Evolutionary conservation across 2,329 filamentous ascomycete species (phyloP).

Genomic region (Xylariaceae sp.): DNA sequence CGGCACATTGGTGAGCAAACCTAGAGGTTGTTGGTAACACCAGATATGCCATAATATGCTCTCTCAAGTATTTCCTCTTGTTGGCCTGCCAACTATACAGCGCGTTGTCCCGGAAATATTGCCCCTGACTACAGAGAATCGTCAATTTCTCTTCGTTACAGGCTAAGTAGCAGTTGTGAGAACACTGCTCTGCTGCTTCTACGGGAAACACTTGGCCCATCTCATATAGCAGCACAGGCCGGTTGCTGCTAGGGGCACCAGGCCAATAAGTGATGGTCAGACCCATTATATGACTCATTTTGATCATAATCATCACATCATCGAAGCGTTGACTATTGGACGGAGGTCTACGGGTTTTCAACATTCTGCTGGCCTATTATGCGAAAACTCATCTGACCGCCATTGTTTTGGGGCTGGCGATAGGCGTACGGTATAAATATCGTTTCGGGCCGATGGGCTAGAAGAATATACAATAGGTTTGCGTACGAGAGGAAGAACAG

Average conservation of each 20-base stretch:
- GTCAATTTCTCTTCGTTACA: neutral
- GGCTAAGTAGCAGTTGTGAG: constrained; percentile 9
- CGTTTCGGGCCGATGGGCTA: constrained; percentile 5
- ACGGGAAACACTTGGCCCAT: constrained; percentile 21
- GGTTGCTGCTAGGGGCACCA: neutral
- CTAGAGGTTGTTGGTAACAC: constrained; percentile 30
- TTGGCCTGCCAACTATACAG: neutral
- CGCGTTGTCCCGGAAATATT: neutral
- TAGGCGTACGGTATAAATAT: constrained; percentile 15
- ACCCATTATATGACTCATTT: neutral
- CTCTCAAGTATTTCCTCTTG: constrained; percentile 1
- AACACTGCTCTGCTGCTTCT: constrained; percentile 13
- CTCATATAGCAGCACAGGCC: constrained; percentile 11
- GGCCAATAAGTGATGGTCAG: neutral
- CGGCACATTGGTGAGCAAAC: constrained; percentile 65
- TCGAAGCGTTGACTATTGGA: constrained; percentile 1
- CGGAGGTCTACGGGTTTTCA: neutral
- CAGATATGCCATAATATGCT: constrained; percentile 19
- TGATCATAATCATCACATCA: neutral
- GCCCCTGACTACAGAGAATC: constrained; percentile 1
- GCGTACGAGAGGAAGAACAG: constrained; percentile 10
- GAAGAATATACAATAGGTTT: constrained; percentile 16
- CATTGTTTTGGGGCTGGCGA: constrained; percentile 8
- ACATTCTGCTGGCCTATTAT: constrained; percentile 9
- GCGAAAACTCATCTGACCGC: constrained; percentile 7